Percentiles rank a stretch among this genome's conserved stretches.
These are phyloP conservation scores for Macrolepiota fuliginosa DNA, from an alignment of 768 basidiomycete genomes.

Conservation along the genomic window DNA sequence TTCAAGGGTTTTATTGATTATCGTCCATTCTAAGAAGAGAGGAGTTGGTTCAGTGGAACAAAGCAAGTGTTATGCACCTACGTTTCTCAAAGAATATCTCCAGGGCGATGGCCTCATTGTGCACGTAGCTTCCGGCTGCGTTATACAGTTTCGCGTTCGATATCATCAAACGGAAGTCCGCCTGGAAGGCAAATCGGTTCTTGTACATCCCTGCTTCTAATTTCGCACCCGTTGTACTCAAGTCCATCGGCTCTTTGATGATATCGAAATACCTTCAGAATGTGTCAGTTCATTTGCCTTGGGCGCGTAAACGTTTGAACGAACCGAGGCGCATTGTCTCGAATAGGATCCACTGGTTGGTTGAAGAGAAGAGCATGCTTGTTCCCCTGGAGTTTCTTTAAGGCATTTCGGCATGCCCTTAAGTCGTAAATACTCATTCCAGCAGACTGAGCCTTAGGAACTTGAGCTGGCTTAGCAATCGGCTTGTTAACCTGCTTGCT, in stretches of 20 bases:
- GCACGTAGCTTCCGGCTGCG: slow-evolving; percentile 61
- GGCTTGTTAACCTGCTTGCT: slow-evolving; percentile 17
- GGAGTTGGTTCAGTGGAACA: background rate
- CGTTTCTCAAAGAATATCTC: slow-evolving; percentile 86
- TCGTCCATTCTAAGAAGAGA: slow-evolving; percentile 70
- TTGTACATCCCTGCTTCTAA: slow-evolving; percentile 84
- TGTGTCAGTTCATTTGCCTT: slow-evolving; percentile 14
- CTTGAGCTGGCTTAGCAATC: slow-evolving; percentile 41
- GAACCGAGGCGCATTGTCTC: slow-evolving; percentile 87
- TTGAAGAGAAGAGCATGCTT: slow-evolving; percentile 75
- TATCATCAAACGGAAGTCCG: slow-evolving; percentile 88
- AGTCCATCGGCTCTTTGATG: slow-evolving; percentile 93
- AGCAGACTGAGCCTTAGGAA: slow-evolving; percentile 68
- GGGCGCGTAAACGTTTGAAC: slow-evolving; percentile 16
- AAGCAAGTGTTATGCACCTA: slow-evolving; percentile 35
- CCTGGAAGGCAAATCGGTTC: slow-evolving; percentile 78
- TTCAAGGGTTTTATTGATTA: slow-evolving; percentile 82
- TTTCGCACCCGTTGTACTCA: slow-evolving; percentile 85
- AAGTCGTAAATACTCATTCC: slow-evolving; percentile 81
- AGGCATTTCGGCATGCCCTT: slow-evolving; percentile 67
- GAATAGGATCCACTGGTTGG: slow-evolving; percentile 93
- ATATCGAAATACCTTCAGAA: slow-evolving; percentile 78
- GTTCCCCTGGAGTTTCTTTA: slow-evolving; percentile 77
- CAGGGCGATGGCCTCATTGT: slow-evolving; percentile 71
- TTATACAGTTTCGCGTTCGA: slow-evolving; percentile 89